Evolutionary conservation across 352 stramenopile genomes (phyloP).

Genomic region (Pythium phragmiticola): DNA sequence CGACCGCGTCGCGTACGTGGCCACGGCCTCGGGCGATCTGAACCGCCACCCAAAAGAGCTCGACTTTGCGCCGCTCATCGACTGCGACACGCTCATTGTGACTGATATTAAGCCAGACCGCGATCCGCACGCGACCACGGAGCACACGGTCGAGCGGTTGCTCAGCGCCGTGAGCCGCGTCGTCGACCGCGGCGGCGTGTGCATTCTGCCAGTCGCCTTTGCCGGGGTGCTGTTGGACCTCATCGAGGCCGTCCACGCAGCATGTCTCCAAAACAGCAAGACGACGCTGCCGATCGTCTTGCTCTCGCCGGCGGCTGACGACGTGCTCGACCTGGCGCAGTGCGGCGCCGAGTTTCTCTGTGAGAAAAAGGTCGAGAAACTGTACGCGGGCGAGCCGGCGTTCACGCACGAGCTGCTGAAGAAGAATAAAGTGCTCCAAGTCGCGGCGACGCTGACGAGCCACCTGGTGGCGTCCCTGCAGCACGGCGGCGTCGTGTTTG

Average conservation of each 20-base stretch:
- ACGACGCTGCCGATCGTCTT: conserved; percentile 62
- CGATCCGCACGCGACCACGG: conserved; percentile 67
- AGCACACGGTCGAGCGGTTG: conserved; percentile 69
- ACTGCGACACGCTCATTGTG: conserved; percentile 78
- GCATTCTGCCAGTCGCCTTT: conserved; percentile 57
- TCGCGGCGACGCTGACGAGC: conserved; percentile 41
- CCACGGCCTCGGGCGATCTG: conserved; percentile 74
- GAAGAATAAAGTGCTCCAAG: conserved; percentile 51
- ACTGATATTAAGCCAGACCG: conserved; percentile 76
- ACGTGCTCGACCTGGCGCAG: conserved; percentile 53
- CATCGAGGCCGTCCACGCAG: conserved; percentile 63
- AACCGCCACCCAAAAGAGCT: conserved; percentile 84
- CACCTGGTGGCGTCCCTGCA: conserved; percentile 51
- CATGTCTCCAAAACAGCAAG: conserved; percentile 41
- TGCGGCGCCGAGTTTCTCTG: conserved; percentile 76
- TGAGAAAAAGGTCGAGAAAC: conserved; percentile 80
- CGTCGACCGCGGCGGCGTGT: conserved; percentile 64
- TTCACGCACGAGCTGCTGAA: conserved; percentile 63
- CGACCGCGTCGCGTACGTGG: conserved; percentile 73
- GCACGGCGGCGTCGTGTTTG: conserved; percentile 77
- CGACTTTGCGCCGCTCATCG: conserved; percentile 66
- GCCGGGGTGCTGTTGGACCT: conserved; percentile 79
- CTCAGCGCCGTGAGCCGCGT: conserved; percentile 57
- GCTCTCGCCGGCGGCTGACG: conserved; percentile 50
- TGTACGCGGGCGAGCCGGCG: conserved; percentile 67